Evolutionary conservation across 345 rosid species (phyloP).

Genomic region (Iberis pinnata): DNA sequence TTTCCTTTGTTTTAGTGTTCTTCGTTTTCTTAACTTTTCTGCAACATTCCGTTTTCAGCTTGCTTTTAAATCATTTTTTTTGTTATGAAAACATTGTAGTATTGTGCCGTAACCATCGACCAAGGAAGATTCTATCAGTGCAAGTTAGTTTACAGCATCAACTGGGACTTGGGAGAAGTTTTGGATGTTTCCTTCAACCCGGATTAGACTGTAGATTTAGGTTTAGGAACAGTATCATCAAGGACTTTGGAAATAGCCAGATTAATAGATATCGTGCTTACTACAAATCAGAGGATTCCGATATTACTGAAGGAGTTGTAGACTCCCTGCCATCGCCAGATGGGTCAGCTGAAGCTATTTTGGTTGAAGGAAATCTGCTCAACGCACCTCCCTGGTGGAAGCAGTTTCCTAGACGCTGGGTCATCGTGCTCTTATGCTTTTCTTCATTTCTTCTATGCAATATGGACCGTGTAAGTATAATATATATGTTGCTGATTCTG

Average conservation of each 20-base stretch:
- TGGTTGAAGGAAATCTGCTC: conserved; percentile 40
- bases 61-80: too few relatives aligned
- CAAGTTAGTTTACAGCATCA: conserved; percentile 27
- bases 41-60: too few relatives aligned
- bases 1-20: too few relatives aligned
- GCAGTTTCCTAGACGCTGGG: conserved; percentile 80
- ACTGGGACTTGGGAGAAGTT: conserved; percentile 23
- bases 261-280: conserved; percentile 38
- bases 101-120: conserved; percentile 25
- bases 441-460: conserved; percentile 78
- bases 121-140: conserved; percentile 19
- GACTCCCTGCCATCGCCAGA: conserved; percentile 48
- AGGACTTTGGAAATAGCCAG: conserved; percentile 18
- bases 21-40: too few relatives aligned
- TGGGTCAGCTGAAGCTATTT: conserved; percentile 47
- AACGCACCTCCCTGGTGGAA: conserved; percentile 68
- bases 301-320: conserved; percentile 44
- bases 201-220: conserved; percentile 16
- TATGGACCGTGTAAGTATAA: conserved; percentile 98
- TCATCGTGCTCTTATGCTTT: conserved; percentile 80
- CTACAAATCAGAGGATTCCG: conserved; percentile 86
- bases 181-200: conserved; percentile 31
- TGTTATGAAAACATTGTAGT: conserved; percentile 6
- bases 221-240: conserved; percentile 10
- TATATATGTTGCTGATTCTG: background rate